Evolutionary conservation across 169 alveolate genomes (phyloP), one percentile per base, ranked within the genome.

Genomic region (Theileria sp.): DNA sequence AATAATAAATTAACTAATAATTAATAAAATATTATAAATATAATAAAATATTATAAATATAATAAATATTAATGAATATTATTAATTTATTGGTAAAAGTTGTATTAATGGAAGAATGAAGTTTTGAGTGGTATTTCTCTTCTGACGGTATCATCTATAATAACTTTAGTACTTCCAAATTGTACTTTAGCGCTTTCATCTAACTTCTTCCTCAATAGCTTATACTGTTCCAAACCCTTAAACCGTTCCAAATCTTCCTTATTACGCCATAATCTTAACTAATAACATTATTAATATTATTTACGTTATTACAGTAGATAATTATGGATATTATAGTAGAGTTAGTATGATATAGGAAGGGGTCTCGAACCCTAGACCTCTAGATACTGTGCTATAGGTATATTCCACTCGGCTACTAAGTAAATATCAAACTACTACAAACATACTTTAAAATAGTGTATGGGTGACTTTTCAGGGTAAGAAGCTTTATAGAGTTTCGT

Each of bases 401-500:
- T 5, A 32, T 1, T 32, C 36, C 36, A 32, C 36, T 32, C 8
- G 1, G 5, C 36, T 32, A 5, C 5, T 1, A 5, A 32, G 36
- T 32, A 32, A 32, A 32, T 32, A 32, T 32, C 5, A 3, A 32
- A 32, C 36, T 32, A 32, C 5, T 3, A 3, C 1, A 32, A 32
- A 1, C 5, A 32, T 32, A 90, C 88, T 88, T 87, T 90, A 34
- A 90, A 50, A 44, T 90, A 90, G 58, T 88, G 91, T 21, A 87
- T 67, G 17, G 86, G 86, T 0, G 88, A 81, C 73, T 80, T 54
- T 17, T 83, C 88, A 79, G 87, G 76, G 38, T 90, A 56, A 4
- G 79, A 65, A 0, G 94, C 92, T 71, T 90, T 90, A 81, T 84
- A 90, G 38, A 90, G 80, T 49, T 74, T 86, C 26, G 94, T 90